phyloP scores from a whole-genome alignment of 495 filamentous ascomycete genomes.

The Xylaria scruposa region DNA sequence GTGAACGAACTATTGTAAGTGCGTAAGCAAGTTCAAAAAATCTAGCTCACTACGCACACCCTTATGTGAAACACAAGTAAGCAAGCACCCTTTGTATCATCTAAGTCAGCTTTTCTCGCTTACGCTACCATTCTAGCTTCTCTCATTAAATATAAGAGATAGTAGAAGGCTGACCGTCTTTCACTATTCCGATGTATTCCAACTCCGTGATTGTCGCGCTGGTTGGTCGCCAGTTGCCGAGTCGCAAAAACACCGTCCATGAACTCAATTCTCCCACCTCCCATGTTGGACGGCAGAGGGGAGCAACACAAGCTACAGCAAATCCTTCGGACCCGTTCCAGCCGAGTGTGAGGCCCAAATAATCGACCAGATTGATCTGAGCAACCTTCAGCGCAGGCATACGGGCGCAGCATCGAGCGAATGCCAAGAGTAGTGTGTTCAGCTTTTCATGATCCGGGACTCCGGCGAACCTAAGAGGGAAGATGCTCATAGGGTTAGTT shows the following conservation, averaged over 20 bases:
- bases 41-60: too few species aligned
- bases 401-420: conserved; percentile 3
- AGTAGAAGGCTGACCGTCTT: not conserved
- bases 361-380: not conserved
- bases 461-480: too few species aligned
- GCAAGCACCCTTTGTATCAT: too few species aligned
- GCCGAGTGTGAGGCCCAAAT: too few species aligned
- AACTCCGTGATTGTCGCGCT: not conserved
- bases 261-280: not conserved
- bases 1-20: too few species aligned
- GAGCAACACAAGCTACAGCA: not conserved
- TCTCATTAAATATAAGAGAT: not conserved
- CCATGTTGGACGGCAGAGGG: not conserved
- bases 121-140: too few species aligned
- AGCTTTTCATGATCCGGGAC: not conserved
- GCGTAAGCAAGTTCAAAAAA: too few species aligned
- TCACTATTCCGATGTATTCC: not conserved
- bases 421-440: not conserved
- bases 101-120: too few species aligned
- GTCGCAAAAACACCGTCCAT: not conserved
- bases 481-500: too few species aligned
- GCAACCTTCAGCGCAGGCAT: not conserved
- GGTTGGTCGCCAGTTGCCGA: not conserved
- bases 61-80: too few species aligned
- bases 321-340: too few species aligned